Conservation (phyloP, 1,284 basidiomycete species). For the Sporisorium iseilematis-ciliati region DNA sequence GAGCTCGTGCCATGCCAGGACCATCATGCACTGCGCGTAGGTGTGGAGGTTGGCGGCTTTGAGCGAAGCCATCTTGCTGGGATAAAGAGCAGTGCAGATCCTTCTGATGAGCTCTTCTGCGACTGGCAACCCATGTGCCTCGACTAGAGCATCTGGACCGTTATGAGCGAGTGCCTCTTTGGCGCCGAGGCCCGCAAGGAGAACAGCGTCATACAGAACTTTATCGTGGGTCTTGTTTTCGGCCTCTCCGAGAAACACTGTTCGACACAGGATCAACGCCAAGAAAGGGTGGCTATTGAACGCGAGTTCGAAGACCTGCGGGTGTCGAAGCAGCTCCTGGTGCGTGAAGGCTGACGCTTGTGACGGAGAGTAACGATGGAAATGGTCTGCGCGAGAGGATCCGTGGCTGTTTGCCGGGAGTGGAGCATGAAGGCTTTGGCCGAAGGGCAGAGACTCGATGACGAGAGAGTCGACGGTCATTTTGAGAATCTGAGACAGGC, state of each 20-base stretch:
- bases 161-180: background rate
- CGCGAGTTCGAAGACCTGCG: constrained; percentile 23
- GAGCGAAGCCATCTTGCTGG: constrained; percentile 7
- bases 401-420: background rate
- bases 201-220: constrained; percentile 16
- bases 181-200: constrained; percentile 17
- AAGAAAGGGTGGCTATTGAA: constrained; percentile 43
- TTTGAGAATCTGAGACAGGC: constrained; percentile 28
- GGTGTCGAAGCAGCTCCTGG: background rate
- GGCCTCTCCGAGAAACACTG: constrained; percentile 17
- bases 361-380: background rate
- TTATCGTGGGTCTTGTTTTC: constrained; percentile 7
- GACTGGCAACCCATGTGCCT: background rate
- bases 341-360: background rate
- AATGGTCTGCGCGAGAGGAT: background rate
- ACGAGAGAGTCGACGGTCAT: constrained; percentile 14
- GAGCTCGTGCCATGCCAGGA: constrained; percentile 50
- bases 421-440: constrained; percentile 5
- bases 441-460: constrained; percentile 14
- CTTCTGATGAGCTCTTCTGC: constrained; percentile 3
- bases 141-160: background rate
- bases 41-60: constrained; percentile 13
- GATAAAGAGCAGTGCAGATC: constrained; percentile 3
- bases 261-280: constrained; percentile 27
- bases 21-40: constrained; percentile 24